Base-by-base conservation (phyloP, 1,284 basidiomycete species). In the Leccinum insolens region DNA sequence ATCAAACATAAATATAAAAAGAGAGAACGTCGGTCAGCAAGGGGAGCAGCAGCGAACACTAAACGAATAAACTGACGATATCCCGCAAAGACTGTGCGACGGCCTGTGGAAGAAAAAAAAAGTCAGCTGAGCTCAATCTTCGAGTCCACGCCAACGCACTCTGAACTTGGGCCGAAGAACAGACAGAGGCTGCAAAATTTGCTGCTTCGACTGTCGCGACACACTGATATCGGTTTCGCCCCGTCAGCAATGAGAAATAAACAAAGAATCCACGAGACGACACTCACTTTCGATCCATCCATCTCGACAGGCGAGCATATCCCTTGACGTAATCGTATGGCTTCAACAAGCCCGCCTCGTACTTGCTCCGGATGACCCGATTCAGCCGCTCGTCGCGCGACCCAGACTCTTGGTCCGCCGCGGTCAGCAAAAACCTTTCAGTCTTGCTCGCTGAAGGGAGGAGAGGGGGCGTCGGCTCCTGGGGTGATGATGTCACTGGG, bases 271-370 rank as follows among this genome's bases (percentile, higher is more conserved):
- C 49, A 20, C 17, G 49, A 12, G 12, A 52, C 49, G 9, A 52
- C 20, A 22, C 41, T 44, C 17, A 55, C 49, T 96, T 95, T 74
- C 88, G 84, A 76, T 97, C 96, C 95, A 98, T 98, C 96, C 96
- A 98, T 63, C 93, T 85, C 68, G 91, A 94, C 72, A 97, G 81
- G 65, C 95, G 84, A 22, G 94, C 92, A 76, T 97, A 97, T 0
- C 95, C 95, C 76, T 95, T 95, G 68, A 97, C 95, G 77, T 98
- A 98, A 80, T 99, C 97, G 77, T 98, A 98, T 0, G 97, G 97
- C 75, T 95, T 95, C 69, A 99, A 81, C 57, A 99, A 79, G 0
- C 96, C 97, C 1, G 96, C 97, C 77, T 99, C 96, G 80, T 98
- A 98, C 80, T 99, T 99, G 75, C 95, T 96, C 71, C 94, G 89